Evolutionary conservation across 257 asterid genomes (phyloP).

Genomic region (Misopates orontium): DNA sequence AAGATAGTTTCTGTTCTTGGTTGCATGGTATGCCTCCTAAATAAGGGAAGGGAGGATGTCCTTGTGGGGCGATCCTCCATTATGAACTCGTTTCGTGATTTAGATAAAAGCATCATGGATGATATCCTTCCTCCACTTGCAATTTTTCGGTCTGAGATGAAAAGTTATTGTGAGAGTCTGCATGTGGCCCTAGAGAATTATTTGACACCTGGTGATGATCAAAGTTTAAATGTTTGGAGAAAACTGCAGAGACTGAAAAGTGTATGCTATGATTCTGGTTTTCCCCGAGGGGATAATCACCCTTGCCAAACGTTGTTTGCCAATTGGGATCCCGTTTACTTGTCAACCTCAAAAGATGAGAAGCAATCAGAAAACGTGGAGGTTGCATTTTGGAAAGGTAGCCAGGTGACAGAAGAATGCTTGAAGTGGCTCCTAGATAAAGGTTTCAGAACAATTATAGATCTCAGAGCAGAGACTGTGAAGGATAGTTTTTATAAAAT

Average conservation of each 20-base stretch:
- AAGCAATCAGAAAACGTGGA: slow-evolving; percentile 39
- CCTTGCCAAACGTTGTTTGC: slow-evolving; percentile 84
- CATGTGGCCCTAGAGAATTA: slow-evolving; percentile 83
- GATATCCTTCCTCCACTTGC: slow-evolving; percentile 86
- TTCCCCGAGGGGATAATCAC: slow-evolving; percentile 64
- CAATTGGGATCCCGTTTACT: slow-evolving; percentile 76
- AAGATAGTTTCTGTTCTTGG: slow-evolving; percentile 94
- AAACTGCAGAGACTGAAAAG: slow-evolving; percentile 82
- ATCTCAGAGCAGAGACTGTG: slow-evolving; percentile 86
- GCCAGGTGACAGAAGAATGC: slow-evolving; percentile 95
- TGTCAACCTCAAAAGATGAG: slow-evolving; percentile 53
- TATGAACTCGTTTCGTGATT: slow-evolving; percentile 55
- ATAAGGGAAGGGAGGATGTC: slow-evolving; percentile 93
- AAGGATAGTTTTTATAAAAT: slow-evolving; percentile 77
- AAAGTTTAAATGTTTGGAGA: slow-evolving; percentile 78
- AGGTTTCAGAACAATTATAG: slow-evolving; percentile 81
- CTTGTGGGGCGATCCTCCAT: slow-evolving; percentile 72
- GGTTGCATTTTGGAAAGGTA: slow-evolving; percentile 87
- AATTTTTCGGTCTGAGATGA: slow-evolving; percentile 90
- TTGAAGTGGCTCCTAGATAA: slow-evolving; percentile 74
- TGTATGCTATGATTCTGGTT: slow-evolving; percentile 85
- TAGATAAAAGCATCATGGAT: slow-evolving; percentile 53
- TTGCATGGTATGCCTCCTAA: slow-evolving; percentile 90
- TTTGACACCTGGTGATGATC: slow-evolving; percentile 74
- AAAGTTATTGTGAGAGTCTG: slow-evolving; percentile 92